phyloP scores from a whole-genome alignment of 345 rosid species.

The Xanthoceras sorbifolium region DNA sequence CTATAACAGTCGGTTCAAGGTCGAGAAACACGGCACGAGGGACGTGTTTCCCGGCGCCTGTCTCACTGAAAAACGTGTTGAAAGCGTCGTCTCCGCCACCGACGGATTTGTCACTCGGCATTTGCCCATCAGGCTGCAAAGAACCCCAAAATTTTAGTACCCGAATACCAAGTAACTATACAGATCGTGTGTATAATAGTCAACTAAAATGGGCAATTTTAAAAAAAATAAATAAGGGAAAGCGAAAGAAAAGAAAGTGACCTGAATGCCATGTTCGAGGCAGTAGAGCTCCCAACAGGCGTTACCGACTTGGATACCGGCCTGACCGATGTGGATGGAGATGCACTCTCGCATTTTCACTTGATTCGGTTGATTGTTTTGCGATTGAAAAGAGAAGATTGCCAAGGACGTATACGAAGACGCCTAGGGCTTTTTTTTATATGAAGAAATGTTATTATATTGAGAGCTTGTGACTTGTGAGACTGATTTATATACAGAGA shows the following conservation, averaged over 20 bases:
- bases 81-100: conserved; percentile 27
- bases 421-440: not conserved
- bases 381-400: not conserved
- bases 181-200: too few species aligned
- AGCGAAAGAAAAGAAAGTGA: not conserved
- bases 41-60: conserved; percentile 26
- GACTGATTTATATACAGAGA: not conserved
- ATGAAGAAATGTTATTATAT: too few species aligned
- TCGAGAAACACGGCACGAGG: conserved; percentile 25
- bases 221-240: too few species aligned
- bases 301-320: conserved; percentile 23
- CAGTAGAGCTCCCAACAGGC: conserved; percentile 25
- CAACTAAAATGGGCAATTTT: too few species aligned
- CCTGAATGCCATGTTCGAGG: not conserved
- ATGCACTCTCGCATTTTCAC: conserved; percentile 23
- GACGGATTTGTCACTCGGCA: conserved; percentile 24
- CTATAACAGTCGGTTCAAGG: conserved; percentile 23
- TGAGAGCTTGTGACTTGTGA: not conserved
- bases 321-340: conserved; percentile 22
- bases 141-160: not conserved
- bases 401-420: not conserved
- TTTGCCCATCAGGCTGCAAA: conserved; percentile 29
- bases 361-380: not conserved
- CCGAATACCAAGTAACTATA: too few species aligned
- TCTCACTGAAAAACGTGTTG: conserved; percentile 20